Conservation (phyloP, 345 rosid species). For the Populus ilicifolia region DNA sequence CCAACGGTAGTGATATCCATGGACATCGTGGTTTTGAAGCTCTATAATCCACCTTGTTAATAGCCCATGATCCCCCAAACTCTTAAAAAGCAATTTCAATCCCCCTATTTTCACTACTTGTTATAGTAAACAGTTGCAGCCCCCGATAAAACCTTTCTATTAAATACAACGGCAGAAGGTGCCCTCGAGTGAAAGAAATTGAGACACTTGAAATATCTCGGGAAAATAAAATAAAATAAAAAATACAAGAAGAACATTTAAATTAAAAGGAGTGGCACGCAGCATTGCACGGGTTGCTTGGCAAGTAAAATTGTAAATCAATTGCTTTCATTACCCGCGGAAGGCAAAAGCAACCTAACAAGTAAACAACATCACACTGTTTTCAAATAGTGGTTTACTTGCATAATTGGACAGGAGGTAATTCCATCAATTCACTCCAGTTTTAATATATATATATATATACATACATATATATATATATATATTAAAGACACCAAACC, state of each 20-base stretch:
- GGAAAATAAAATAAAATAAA: too few relatives aligned
- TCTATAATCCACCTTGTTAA: too few relatives aligned
- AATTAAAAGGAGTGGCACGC: neutral
- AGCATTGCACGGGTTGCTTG: neutral
- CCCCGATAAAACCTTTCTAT: neutral
- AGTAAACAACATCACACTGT: neutral
- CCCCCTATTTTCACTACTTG: neutral
- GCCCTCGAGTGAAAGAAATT: too few relatives aligned
- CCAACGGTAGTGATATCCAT: too few relatives aligned
- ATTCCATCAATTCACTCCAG: neutral
- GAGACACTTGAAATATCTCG: too few relatives aligned
- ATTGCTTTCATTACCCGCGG: neutral
- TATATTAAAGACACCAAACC: too few relatives aligned
- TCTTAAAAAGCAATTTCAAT: neutral
- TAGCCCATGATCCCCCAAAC: too few relatives aligned
- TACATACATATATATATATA: neutral
- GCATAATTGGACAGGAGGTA: neutral
- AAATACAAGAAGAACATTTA: too few relatives aligned
- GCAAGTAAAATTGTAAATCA: neutral
- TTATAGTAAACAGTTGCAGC: too few relatives aligned
- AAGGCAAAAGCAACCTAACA: neutral
- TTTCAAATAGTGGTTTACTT: neutral
- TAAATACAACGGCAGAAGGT: too few relatives aligned
- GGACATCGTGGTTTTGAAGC: too few relatives aligned
- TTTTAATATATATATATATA: too few relatives aligned